A percentile compares a stretch with the other conserved stretches of the same genome.
phyloP scores from a whole-genome alignment of 1,139 yeast species.

The Spathaspora sp. region DNA sequence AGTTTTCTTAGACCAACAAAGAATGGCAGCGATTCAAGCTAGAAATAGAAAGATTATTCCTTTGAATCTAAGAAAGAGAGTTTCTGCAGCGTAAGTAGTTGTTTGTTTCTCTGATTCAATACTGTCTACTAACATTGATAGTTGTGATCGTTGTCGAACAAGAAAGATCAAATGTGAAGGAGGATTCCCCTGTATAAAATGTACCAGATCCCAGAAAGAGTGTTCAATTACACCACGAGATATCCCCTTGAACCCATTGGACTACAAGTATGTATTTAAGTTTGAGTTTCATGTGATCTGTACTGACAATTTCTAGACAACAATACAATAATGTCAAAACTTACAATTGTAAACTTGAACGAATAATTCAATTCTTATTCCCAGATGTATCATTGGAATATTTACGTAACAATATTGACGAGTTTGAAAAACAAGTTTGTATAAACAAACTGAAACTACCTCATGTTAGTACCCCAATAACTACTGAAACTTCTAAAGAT shows the following conservation, averaged over 20 bases:
- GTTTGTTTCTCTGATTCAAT: too few relatives aligned
- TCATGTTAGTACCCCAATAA: conserved; percentile 7
- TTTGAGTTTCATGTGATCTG: not conserved
- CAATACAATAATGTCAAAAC: conserved; percentile 8
- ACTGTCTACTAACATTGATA: conserved; percentile 5
- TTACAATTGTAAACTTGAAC: conserved; percentile 17
- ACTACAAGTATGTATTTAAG: conserved; percentile 9
- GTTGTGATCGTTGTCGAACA: conserved; percentile 17
- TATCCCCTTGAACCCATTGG: conserved; percentile 10
- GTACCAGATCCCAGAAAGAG: conserved; percentile 10
- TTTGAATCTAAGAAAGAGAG: conserved; percentile 14
- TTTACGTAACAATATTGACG: conserved; percentile 15
- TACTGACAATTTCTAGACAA: conserved; percentile 6
- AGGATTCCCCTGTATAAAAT: conserved; percentile 17
- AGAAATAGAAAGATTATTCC: conserved; percentile 15
- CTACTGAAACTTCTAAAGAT: not conserved
- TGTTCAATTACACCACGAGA: conserved; percentile 11
- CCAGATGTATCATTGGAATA: conserved; percentile 13
- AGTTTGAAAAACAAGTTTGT: conserved; percentile 15
- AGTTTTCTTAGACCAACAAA: not conserved
- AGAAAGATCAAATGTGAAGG: conserved; percentile 18
- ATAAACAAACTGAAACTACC: conserved; percentile 9
- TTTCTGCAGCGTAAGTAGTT: conserved; percentile 17
- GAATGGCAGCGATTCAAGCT: conserved; percentile 1
- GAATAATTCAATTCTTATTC: conserved; percentile 15